Percentiles rank a stretch among this genome's conserved stretches.
These are phyloP conservation scores for Digitaria exilis DNA, from an alignment of 202 grass and related monocot genomes.

Conservation along the genomic window DNA sequence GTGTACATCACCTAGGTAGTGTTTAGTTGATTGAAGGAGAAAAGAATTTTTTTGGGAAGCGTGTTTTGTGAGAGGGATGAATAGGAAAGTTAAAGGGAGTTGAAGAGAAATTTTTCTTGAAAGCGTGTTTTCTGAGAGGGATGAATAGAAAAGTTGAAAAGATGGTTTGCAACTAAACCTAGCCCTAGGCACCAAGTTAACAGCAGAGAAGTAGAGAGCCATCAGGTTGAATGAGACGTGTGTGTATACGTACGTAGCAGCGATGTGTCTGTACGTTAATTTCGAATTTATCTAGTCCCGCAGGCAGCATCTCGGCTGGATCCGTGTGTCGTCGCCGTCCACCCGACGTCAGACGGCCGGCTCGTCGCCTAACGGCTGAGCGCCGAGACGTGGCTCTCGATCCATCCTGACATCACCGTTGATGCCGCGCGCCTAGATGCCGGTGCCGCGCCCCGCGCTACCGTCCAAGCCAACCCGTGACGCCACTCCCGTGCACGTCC, in stretches of 20 bases:
- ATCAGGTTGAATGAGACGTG: not conserved
- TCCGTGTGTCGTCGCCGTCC: not conserved
- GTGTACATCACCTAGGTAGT: too few relatives aligned
- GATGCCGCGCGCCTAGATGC: not conserved
- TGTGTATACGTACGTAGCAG: not conserved
- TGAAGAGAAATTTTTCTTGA: too few relatives aligned
- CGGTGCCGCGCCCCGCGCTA: not conserved
- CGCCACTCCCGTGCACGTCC: not conserved
- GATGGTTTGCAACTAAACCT: too few relatives aligned
- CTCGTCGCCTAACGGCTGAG: not conserved
- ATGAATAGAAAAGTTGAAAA: too few relatives aligned
- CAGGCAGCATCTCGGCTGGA: slow-evolving; percentile 1
- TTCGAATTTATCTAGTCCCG: not conserved
- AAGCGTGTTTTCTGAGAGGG: too few relatives aligned
- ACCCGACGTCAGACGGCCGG: not conserved
- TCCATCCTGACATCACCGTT: not conserved
- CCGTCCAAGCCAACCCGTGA: not conserved
- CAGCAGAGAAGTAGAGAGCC: not conserved
- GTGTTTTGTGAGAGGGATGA: too few relatives aligned
- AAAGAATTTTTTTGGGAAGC: too few relatives aligned
- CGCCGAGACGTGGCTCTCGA: not conserved
- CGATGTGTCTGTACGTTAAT: not conserved
- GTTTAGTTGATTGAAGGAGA: too few relatives aligned
- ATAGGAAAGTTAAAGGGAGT: too few relatives aligned
- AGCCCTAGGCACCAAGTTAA: not conserved